Evolutionary conservation across 106 monocot species (phyloP).

Genomic region (Apostasia ramifera): DNA sequence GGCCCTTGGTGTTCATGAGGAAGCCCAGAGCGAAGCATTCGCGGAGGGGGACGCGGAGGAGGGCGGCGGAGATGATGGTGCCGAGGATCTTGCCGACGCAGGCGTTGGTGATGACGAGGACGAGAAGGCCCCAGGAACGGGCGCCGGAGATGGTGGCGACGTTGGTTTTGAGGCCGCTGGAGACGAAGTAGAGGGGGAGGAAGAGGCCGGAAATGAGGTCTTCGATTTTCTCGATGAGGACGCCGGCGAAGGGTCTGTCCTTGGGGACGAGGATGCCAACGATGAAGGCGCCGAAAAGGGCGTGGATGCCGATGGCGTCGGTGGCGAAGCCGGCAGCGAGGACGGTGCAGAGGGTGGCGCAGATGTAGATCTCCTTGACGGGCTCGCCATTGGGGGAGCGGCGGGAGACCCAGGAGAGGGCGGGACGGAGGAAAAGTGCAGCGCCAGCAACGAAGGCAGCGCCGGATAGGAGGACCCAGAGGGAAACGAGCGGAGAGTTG

Average conservation of each 20-base stretch:
- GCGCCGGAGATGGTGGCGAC: conserved; percentile 44
- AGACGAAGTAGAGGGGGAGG: conserved; percentile 62
- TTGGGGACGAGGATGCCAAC: conserved; percentile 27
- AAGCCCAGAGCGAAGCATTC: conserved; percentile 64
- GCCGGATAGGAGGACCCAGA: conserved; percentile 40
- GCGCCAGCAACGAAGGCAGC: conserved; percentile 15
- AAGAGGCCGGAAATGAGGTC: conserved; percentile 32
- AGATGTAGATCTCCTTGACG: conserved; percentile 34
- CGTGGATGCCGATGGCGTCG: conserved; percentile 30
- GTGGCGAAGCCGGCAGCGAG: conserved; percentile 32
- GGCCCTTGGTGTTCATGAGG: conserved; percentile 84
- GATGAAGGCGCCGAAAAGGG: conserved; percentile 40
- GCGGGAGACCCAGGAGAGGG: conserved; percentile 27
- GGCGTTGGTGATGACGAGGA: conserved; percentile 50
- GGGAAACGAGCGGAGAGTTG: conserved; percentile 15
- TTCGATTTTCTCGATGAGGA: conserved; percentile 31
- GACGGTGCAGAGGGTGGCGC: conserved; percentile 21
- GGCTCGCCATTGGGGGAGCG: conserved; percentile 38
- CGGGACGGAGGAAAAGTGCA: conserved; percentile 19
- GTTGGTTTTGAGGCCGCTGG: conserved; percentile 63
- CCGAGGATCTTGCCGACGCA: conserved; percentile 66
- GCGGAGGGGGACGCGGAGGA: conserved; percentile 20
- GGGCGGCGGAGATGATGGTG: conserved; percentile 32
- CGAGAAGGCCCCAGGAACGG: conserved; percentile 40
- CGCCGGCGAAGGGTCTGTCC: conserved; percentile 26